Base-by-base conservation (phyloP, 2,329 filamentous ascomycete species). In the Alternaria incomplexa region DNA sequence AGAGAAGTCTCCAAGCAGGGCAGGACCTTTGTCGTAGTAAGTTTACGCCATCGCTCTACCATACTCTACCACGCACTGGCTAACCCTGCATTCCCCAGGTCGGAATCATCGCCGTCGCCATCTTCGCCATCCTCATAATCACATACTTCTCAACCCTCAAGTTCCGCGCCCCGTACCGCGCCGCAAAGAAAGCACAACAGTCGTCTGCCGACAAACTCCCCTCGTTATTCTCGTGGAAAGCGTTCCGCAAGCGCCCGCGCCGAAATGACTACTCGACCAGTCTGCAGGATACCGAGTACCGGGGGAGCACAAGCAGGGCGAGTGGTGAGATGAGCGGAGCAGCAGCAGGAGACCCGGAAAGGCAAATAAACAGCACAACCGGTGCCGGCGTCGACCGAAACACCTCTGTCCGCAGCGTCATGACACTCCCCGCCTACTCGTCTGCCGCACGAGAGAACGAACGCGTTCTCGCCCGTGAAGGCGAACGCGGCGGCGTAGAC, bases 401-500 rank as follows among this genome's bases (percentile, higher is more conserved):
- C 72, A 93, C 92, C 1, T 96, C 93, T 9, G 86, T 98, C 48
- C 90, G 95, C 58, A 97, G 93, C n/a, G 89, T 98, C 59, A 96
- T 97, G 87, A 98, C 96, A 0, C 83, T 99, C 3, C 96, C 96
- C 0, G 87, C 92, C 0, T 99, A 99, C 79, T 90, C 91, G 3
- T 87, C 86, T 15, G 88, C 88, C 26, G 88, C 93, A 0, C 85
- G 88, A 53, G 90, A 91, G 20, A 90, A 88, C 48, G 96, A 99
- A 79, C 90, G 90, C 69, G 89, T 97, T 2, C 85, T 98, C 51
- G 96, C 90, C 8, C 88, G 94, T 6, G 96, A 97, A 79, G 96
- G 96, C 53, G 96, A 99, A 77, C 87, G 96, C 63, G 95, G 87
- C 56, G 96, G 96, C 8, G 93, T 99, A 71, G 96, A 99, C 73